phyloP scores from a whole-genome alignment of 2,329 filamentous ascomycete species.

The Ploettnerulaceae sp. region DNA sequence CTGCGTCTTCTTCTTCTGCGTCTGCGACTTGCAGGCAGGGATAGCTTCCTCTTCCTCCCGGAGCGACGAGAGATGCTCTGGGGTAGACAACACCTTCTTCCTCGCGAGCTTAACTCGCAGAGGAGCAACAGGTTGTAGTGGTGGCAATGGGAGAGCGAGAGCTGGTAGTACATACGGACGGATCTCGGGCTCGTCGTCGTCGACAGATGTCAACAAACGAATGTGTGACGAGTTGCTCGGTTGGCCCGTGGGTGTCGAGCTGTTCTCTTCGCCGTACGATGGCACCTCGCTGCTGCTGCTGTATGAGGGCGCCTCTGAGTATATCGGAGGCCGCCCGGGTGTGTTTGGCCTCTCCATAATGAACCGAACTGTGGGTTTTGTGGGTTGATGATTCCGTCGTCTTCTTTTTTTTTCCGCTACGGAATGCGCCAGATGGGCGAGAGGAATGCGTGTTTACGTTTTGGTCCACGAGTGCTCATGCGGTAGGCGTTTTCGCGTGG shows the following conservation, averaged over 20 bases:
- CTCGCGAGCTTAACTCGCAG: conserved; percentile 6
- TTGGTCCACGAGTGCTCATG: too few relatives aligned
- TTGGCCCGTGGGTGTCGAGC: conserved; percentile 41
- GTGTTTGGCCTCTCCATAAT: conserved; percentile 41
- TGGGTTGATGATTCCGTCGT: neutral
- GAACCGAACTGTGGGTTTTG: conserved; percentile 8
- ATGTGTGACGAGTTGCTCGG: conserved; percentile 47
- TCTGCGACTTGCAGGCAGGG: conserved; percentile 27
- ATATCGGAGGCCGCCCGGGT: conserved; percentile 51
- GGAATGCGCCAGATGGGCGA: conserved; percentile 18
- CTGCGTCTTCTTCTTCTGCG: conserved; percentile 11
- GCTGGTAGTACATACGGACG: conserved; percentile 49
- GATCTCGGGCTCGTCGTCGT: conserved; percentile 42
- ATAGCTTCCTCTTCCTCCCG: conserved; percentile 38
- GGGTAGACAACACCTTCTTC: too few relatives aligned
- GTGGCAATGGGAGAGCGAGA: conserved; percentile 14
- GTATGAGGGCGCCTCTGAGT: conserved; percentile 49
- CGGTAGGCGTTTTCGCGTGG: too few relatives aligned
- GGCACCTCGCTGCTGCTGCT: conserved; percentile 50
- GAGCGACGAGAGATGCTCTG: conserved; percentile 36
- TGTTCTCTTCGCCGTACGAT: conserved; percentile 50
- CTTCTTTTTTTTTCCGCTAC: conserved; percentile 12
- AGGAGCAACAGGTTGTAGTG: neutral
- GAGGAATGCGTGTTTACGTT: conserved; percentile 17
- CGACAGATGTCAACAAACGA: conserved; percentile 58